Conservation (phyloP, 108 stramenopile genomes). For the Nitzschia palea region DNA sequence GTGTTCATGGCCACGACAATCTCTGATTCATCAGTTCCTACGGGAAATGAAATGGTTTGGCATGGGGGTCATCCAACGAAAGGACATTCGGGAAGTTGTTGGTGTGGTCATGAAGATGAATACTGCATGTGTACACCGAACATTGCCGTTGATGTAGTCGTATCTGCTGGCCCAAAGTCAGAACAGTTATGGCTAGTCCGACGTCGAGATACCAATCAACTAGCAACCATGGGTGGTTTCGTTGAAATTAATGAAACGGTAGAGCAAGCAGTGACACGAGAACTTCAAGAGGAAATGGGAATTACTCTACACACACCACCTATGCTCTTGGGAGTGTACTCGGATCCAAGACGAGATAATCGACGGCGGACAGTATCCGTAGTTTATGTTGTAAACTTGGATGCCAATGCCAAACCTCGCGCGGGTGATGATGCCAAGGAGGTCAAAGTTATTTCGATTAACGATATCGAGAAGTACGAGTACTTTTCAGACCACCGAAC, state of each 20-base stretch:
- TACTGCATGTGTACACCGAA: conserved; percentile 90
- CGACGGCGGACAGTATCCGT: conserved; percentile 65
- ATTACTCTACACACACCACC: conserved; percentile 37
- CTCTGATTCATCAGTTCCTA: neutral
- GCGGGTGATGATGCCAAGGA: conserved; percentile 88
- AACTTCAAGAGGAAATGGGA: conserved; percentile 81
- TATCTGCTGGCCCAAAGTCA: conserved; percentile 38
- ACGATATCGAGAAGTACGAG: conserved; percentile 57
- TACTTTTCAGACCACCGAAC: conserved; percentile 61
- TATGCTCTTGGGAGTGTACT: conserved; percentile 72
- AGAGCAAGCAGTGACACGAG: conserved; percentile 66
- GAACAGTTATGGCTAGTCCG: conserved; percentile 72
- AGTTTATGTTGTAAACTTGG: conserved; percentile 55
- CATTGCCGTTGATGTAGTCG: conserved; percentile 78
- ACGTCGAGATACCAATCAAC: conserved; percentile 74
- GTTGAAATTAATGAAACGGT: conserved; percentile 77
- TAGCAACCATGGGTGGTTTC: conserved; percentile 88
- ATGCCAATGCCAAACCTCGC: conserved; percentile 34
- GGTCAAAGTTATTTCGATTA: conserved; percentile 49
- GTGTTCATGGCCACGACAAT: neutral
- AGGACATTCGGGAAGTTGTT: conserved; percentile 61
- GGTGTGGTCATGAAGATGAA: conserved; percentile 61
- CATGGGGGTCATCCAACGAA: conserved; percentile 59
- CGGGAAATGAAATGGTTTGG: conserved; percentile 23
- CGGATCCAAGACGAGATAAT: conserved; percentile 82